Evolutionary conservation across 148 eudicot genomes (phyloP).

Genomic region (Silene latifolia): DNA sequence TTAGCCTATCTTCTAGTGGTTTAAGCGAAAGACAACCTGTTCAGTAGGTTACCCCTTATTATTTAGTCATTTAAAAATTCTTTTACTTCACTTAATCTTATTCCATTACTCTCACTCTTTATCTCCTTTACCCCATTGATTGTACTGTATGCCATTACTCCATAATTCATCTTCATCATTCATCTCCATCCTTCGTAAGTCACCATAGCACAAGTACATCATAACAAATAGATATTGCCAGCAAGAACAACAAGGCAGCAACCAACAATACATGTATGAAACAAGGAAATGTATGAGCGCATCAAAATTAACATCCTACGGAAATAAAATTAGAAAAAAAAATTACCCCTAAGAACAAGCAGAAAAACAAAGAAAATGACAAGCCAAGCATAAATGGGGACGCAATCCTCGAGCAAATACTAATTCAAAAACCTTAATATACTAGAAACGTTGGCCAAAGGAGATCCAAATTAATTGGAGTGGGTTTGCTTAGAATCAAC

Average conservation of each 20-base stretch:
- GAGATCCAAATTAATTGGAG: conserved; percentile 42
- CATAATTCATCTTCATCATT: no score
- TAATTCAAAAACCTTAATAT: conserved; percentile 71
- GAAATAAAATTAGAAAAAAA: no score
- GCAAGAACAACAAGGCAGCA: background rate
- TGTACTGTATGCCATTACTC: no score
- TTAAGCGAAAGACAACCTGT: no score
- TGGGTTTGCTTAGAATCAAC: conserved; percentile 16
- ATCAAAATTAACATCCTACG: no score
- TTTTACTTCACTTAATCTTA: no score
- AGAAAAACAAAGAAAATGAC: conserved; percentile 61
- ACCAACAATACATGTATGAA: background rate
- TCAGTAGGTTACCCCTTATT: no score
- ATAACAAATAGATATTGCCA: background rate
- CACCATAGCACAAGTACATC: background rate
- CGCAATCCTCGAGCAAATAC: conserved; percentile 90
- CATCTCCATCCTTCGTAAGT: no score
- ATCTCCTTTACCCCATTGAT: no score
- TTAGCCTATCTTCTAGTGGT: no score
- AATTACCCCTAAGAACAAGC: conserved; percentile 65
- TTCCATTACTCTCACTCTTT: no score
- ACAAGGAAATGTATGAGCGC: background rate
- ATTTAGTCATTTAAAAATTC: no score
- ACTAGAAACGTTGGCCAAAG: conserved; percentile 36
- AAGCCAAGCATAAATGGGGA: conserved; percentile 77